Base-by-base conservation (phyloP, 75 land plant species). In the Cupressus sempervirens region DNA sequence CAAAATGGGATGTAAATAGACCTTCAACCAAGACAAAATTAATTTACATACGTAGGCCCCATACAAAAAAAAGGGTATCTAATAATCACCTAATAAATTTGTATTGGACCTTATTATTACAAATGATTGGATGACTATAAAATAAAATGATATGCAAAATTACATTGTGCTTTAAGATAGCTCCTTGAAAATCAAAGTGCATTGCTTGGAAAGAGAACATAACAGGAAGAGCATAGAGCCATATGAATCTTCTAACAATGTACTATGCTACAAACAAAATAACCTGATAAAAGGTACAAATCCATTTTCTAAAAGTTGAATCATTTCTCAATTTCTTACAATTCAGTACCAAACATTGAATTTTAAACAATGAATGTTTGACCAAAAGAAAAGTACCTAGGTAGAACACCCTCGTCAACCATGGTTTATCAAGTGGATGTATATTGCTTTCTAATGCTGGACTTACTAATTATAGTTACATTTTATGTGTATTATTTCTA, bases 301-400 rank as follows among this genome's bases (percentile, higher is more conserved):
- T 26, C 14, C 81, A 79, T 79, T 30, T 79, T 79, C 50, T 79
- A 45, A 43, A 50, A 79, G 52, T n/a, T 16, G 45, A 50, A 79
- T 50, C 29, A 3, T 20, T 8, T 38, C 45, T 43, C 81, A 79
- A 43, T 43, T 10, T 15, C 29, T 23, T 79, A 45, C 18, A 79
- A 79, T 18, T 26, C 30, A 79, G 81, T 79, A 79, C 23, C 32
- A 79, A 43, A 12, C 26, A n/a, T 26, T 43, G 23, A 48, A 48
- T 10, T 48, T 48, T 48, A 12, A 79, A 43, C 50, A 79, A 11
- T 11, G 34, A 43, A 45, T n/a, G n/a, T 79, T 26, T n/a, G 46
- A n/a, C 29, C 46, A n/a, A 45, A 45, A 79, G 10, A 43, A 45
- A 79, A 32, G 35, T 1, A 40, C 32, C n/a, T 12, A 0, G 2